Evolutionary conservation across 345 rosid genomes (phyloP), one percentile per base, ranked within the genome.

Genomic region (Punica granatum): DNA sequence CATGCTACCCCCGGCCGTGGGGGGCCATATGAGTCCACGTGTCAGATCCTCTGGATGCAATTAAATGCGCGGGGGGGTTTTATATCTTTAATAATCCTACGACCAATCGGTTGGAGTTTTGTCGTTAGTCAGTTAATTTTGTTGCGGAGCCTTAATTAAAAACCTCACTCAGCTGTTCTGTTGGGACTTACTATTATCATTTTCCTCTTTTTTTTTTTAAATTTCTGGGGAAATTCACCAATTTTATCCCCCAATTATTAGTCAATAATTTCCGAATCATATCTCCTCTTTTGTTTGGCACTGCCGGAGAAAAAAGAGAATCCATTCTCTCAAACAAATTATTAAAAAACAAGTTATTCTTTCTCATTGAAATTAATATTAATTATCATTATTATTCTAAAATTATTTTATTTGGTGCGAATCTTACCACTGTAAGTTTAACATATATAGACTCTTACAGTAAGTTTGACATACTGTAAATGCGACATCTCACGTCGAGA

Each of bases 61-160:
- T 60, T 59, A 32, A 53, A 30, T 44, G 49, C 19, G 19, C 3
- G 36, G 37, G 8, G 63, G 14, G 11, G 11, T 37, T 37, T 37
- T 37, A 37, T 30, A 12, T 30, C 63, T 30, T 60, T 19, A 31
- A 16, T 26, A 56, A 60, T 60, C 36, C 35, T 60, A 1, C 14
- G 62, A 26, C 31, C 34, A 8, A 28, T 13, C 5, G 9, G 32
- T 35, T 60, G 21, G 21, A 30, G 37, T 56, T 60, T 60, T 60
- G 63, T 60, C 63, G 63, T 60, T 13, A 18, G 36, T 32, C 63
- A 60, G 13, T 60, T 59, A 59, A 59, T 56, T 23, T 26, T 11
- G 60, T 8, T 30, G 33, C 28, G 6, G 16, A n/a, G 9, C 31
- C 34, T 1, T 59, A 23, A n/a, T 59, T 26, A 26, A 59, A 59